Conservation (phyloP, 352 stramenopile species). For the Phytophthora fragariae region DNA sequence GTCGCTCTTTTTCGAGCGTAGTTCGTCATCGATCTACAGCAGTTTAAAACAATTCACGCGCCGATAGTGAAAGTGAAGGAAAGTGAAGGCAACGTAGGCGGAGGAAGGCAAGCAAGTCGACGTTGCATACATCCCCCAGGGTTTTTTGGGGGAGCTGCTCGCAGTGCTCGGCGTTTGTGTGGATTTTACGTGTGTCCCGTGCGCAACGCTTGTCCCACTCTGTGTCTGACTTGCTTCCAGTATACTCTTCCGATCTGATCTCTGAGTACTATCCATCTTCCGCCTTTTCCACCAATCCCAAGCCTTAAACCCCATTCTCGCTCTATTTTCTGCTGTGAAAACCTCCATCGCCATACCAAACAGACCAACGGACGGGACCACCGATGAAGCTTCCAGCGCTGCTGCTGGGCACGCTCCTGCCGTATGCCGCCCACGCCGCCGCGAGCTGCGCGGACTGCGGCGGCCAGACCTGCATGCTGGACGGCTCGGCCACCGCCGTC, state of each 20-base stretch:
- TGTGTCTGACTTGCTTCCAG: not conserved
- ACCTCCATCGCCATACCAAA: no score
- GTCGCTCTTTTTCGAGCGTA: not conserved
- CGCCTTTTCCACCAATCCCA: not conserved
- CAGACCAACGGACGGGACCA: no score
- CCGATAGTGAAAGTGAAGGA: not conserved
- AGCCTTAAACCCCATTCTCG: not conserved
- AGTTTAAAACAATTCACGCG: not conserved
- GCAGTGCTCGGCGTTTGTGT: conserved; percentile 1
- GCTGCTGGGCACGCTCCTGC: conserved; percentile 12
- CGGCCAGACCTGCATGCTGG: conserved; percentile 65
- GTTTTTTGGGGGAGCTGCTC: conserved; percentile 6
- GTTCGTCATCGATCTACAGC: not conserved
- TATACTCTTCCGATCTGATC: not conserved
- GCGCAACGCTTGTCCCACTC: not conserved
- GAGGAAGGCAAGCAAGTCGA: not conserved
- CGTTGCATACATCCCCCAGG: no score
- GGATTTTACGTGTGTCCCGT: conserved; percentile 25
- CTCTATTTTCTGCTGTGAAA: not conserved
- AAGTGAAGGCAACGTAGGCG: not conserved
- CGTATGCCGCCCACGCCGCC: conserved; percentile 34
- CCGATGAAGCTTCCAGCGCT: conserved; percentile 27
- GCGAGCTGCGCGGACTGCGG: conserved; percentile 61
- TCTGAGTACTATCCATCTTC: not conserved
- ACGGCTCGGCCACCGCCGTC: conserved; percentile 45